Conservation (phyloP, 306 rosid genomes). For the Ceratonia siliqua region DNA sequence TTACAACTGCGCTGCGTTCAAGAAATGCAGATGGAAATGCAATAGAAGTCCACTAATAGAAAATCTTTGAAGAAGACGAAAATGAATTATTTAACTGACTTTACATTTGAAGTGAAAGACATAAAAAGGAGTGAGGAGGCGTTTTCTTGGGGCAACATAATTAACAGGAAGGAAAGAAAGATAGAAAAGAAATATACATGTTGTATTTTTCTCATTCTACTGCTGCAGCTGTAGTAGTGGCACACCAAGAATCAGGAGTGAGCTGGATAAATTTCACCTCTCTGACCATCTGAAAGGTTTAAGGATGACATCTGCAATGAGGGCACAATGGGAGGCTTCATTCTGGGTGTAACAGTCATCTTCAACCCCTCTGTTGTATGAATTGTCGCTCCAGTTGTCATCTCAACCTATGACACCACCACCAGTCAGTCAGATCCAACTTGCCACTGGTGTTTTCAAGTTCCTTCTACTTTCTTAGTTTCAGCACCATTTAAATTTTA, state of each 20-base stretch:
- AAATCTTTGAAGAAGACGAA: background rate
- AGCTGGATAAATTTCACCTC: constrained; percentile 54
- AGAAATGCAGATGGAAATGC: no score
- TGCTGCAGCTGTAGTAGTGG: no score
- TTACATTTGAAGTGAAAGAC: no score
- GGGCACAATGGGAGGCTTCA: constrained; percentile 74
- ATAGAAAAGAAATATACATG: constrained; percentile 14
- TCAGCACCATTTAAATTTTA: constrained; percentile 1
- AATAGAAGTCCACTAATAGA: background rate
- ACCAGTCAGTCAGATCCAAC: constrained; percentile 24
- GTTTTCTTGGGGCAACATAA: constrained; percentile 1
- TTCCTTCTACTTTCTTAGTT: background rate
- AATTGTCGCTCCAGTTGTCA: constrained; percentile 97
- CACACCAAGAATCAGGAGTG: constrained; percentile 35
- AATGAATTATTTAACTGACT: no score
- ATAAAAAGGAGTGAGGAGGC: background rate
- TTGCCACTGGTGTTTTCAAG: background rate
- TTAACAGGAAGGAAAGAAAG: background rate
- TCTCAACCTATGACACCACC: constrained; percentile 64
- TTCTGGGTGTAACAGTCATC: constrained; percentile 84
- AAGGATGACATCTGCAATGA: constrained; percentile 58
- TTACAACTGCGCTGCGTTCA: no score
- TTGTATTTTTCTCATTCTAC: background rate
- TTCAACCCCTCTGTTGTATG: constrained; percentile 91
- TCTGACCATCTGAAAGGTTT: constrained; percentile 43